Percentiles rank a stretch among this genome's conserved stretches.
These are phyloP conservation scores for Hericium alpestre DNA, from an alignment of 768 basidiomycete genomes.

Conservation along the genomic window DNA sequence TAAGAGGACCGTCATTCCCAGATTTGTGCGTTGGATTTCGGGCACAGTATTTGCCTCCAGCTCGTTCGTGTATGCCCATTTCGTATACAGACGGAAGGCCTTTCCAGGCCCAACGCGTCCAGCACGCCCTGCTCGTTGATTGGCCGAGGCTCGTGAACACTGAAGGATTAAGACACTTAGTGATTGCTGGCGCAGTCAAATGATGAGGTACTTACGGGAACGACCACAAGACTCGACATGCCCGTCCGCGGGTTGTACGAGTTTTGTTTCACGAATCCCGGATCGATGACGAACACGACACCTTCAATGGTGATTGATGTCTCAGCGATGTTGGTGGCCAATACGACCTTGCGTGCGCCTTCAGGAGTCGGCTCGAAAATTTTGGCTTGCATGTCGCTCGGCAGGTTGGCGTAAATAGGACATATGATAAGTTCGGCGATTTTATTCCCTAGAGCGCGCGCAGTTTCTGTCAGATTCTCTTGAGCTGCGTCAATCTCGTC, in stretches of 20 bases:
- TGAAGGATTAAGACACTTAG: conserved; percentile 18
- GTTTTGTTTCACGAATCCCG: conserved; percentile 98
- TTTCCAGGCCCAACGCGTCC: conserved; percentile 98
- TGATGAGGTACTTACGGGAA: conserved; percentile 55
- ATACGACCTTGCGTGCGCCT: conserved; percentile 91
- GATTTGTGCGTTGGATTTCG: conserved; percentile 97
- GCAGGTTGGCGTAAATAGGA: conserved; percentile 98
- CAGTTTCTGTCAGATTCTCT: conserved; percentile 92
- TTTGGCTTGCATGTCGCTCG: conserved; percentile 98
- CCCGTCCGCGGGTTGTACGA: conserved; percentile 97
- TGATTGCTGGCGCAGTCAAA: not conserved
- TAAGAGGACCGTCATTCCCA: conserved; percentile 89
- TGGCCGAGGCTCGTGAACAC: conserved; percentile 96
- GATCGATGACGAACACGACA: conserved; percentile 98
- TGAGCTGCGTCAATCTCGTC: conserved; percentile 98
- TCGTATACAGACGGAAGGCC: conserved; percentile 96
- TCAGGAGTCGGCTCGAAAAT: conserved; percentile 98
- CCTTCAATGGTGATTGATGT: conserved; percentile 99
- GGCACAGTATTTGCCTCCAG: conserved; percentile 95
- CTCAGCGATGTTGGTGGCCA: conserved; percentile 99
- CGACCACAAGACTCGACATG: conserved; percentile 94
- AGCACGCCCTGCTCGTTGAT: conserved; percentile 93
- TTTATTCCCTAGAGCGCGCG: conserved; percentile 91
- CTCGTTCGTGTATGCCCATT: conserved; percentile 96
- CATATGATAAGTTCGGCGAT: conserved; percentile 89